Percentiles rank a stretch among this genome's conserved stretches.
Conservation (phyloP, 1,284 basidiomycete species). For the Trichosporon sp. region DNA sequence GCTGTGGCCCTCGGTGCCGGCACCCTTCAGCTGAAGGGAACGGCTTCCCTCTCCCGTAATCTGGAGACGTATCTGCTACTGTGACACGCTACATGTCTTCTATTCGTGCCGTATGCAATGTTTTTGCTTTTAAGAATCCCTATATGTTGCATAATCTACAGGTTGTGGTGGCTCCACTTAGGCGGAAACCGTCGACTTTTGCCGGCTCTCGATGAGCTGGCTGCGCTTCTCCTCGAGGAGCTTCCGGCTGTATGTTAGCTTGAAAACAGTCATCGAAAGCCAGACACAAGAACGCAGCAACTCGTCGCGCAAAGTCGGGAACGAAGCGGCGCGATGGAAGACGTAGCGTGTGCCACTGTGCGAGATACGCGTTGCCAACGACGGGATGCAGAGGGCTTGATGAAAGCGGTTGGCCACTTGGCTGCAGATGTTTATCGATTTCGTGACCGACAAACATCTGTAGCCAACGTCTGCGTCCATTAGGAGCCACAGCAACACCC, state of each 20-base stretch:
- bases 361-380: too few relatives aligned
- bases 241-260: constrained; percentile 10
- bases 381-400: too few relatives aligned
- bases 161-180: constrained; percentile 6
- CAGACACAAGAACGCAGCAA: neutral
- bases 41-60: neutral
- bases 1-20: too few relatives aligned
- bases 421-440: too few relatives aligned
- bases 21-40: too few relatives aligned
- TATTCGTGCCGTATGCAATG: constrained; percentile 5
- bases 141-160: constrained; percentile 21
- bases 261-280: neutral
- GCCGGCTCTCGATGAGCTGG: constrained; percentile 20
- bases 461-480: too few relatives aligned
- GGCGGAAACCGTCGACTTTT: constrained; percentile 6
- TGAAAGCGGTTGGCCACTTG: too few relatives aligned
- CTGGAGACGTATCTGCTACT: neutral
- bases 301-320: too few relatives aligned
- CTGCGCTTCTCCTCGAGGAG: constrained; percentile 16
- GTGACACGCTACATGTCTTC: neutral
- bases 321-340: too few relatives aligned
- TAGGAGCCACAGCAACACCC: too few relatives aligned
- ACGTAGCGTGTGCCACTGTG: too few relatives aligned
- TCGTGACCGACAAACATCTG: too few relatives aligned
- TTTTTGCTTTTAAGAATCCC: neutral